Evolutionary conservation across 345 rosid genomes (phyloP).

Genomic region (thale cress (Arabidopsis thaliana)): DNA sequence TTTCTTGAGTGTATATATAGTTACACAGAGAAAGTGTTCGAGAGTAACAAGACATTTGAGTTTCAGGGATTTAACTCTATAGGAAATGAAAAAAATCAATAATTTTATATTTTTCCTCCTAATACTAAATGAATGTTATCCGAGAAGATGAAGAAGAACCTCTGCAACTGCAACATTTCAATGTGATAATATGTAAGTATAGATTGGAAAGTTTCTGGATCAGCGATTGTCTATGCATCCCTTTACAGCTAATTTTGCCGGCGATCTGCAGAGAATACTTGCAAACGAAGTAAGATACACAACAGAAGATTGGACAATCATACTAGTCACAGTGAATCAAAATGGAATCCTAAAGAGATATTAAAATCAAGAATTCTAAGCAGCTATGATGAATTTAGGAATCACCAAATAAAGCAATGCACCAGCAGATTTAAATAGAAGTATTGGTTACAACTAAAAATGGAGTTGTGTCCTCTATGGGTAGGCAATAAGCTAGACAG

Average conservation of each 20-base stretch:
- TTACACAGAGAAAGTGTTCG: conserved; percentile 44
- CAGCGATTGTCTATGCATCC: conserved; percentile 39
- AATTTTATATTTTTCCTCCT: conserved; percentile 28
- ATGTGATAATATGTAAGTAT: conserved; percentile 30
- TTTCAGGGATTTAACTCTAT: conserved; percentile 21
- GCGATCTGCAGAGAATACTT: conserved; percentile 34
- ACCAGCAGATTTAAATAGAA: not conserved
- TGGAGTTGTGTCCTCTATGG: not conserved
- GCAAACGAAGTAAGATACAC: conserved; percentile 19
- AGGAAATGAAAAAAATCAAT: conserved; percentile 14
- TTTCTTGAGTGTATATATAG: conserved; percentile 34
- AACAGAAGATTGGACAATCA: not conserved
- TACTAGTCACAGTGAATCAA: not conserved
- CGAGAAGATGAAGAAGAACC: conserved; percentile 32
- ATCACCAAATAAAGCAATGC: not conserved
- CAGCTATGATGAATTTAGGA: not conserved
- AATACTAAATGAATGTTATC: conserved; percentile 39
- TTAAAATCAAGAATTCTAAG: not conserved
- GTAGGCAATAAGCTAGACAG: conserved; percentile 5
- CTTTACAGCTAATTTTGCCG: conserved; percentile 37
- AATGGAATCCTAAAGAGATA: not conserved
- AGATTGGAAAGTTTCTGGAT: conserved; percentile 26
- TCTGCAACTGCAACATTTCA: conserved; percentile 38
- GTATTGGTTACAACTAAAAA: not conserved
- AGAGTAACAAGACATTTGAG: conserved; percentile 24